phyloP scores from a whole-genome alignment of 345 rosid genomes.

The Arabis alpina region DNA sequence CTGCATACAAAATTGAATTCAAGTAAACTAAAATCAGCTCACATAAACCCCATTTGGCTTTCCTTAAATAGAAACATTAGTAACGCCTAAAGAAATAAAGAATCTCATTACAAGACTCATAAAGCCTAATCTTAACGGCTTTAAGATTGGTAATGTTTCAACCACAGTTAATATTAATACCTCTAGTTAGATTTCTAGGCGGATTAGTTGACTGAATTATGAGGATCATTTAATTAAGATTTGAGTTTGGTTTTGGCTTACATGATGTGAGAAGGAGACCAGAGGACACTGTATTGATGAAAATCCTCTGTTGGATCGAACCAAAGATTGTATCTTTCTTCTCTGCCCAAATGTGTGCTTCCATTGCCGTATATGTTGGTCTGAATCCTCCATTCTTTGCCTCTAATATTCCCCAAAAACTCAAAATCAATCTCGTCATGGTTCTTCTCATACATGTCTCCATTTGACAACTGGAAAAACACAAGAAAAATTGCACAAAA shows the following conservation, averaged over 20 bases:
- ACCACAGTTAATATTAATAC: not conserved
- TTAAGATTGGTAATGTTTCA: not conserved
- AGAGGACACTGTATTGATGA: conserved; percentile 86
- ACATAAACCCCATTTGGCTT: conserved; percentile 10
- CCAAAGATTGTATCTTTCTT: conserved; percentile 94
- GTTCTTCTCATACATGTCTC: conserved; percentile 85
- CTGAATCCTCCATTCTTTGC: conserved; percentile 98
- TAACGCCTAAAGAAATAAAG: conserved; percentile 24
- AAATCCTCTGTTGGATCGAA: conserved; percentile 92
- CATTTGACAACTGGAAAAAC: conserved; percentile 82
- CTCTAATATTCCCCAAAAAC: conserved; percentile 98
- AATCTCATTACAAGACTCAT: conserved; percentile 12
- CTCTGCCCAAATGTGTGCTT: conserved; percentile 87
- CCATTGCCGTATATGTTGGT: conserved; percentile 94
- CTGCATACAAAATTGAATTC: not conserved
- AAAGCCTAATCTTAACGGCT: conserved; percentile 11
- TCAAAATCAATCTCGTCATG: conserved; percentile 98
- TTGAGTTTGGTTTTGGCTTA: conserved; percentile 43
- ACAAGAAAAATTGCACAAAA: not conserved
- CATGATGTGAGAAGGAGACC: conserved; percentile 89
- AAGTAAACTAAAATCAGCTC: not conserved
- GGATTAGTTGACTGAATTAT: not conserved
- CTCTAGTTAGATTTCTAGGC: conserved; percentile 2
- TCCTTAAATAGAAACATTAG: conserved; percentile 23
- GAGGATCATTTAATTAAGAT: not conserved